A percentile compares a stretch with the other conserved stretches of the same genome.
Evolutionary conservation across 1,284 basidiomycete species (phyloP).

Genomic region (Trichosporon inkin): DNA sequence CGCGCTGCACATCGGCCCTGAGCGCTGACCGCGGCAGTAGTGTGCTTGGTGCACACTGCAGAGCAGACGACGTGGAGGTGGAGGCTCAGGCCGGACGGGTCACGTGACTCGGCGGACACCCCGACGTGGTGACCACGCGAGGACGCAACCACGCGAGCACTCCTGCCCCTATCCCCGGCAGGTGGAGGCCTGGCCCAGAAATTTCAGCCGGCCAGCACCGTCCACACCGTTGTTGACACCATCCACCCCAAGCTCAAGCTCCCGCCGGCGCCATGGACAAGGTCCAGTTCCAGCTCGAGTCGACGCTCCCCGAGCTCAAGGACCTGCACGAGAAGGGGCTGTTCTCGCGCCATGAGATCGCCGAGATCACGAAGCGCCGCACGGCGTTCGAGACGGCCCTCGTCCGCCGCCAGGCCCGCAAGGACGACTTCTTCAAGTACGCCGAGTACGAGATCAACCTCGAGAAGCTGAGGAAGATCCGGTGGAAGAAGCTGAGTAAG

Average conservation of each 20-base stretch:
- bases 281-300: constrained; percentile 91
- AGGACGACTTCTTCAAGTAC: constrained; percentile 86
- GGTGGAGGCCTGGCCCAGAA: no score
- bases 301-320: constrained; percentile 94
- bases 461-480: constrained; percentile 71
- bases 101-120: no score
- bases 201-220: background rate
- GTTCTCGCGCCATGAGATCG: constrained; percentile 66
- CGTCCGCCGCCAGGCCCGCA: constrained; percentile 74
- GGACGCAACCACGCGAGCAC: no score
- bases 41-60: no score
- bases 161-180: background rate
- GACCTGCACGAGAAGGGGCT: constrained; percentile 82
- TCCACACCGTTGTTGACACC: background rate
- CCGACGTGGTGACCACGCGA: no score
- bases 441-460: constrained; percentile 86
- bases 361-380: constrained; percentile 78
- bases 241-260: background rate
- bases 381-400: constrained; percentile 79
- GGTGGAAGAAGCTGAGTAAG: constrained; percentile 68
- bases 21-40: background rate
- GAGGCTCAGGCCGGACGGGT: no score
- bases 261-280: constrained; percentile 66
- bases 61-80: no score
- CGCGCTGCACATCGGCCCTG: no score